Evolutionary conservation across 2,329 filamentous ascomycete species (phyloP).

Genomic region (Acephala macrosclerotiorum): DNA sequence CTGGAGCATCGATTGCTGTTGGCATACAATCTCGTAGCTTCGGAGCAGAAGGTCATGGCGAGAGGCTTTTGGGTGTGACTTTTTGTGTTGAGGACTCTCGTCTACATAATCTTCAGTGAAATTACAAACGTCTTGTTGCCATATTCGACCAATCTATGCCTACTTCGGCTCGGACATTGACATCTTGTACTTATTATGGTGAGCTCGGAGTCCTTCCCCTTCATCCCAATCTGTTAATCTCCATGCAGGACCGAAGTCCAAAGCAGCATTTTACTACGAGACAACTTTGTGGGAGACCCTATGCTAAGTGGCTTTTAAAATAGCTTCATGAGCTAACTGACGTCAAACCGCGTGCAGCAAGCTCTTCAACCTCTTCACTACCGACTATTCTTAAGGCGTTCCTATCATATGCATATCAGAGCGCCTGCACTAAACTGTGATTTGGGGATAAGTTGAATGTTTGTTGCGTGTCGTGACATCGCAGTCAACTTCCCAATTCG

Average conservation of each 20-base stretch:
- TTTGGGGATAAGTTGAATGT: not conserved
- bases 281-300: not conserved
- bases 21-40: too few relatives aligned
- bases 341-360: not conserved
- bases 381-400: not conserved
- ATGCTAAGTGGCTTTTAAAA: not conserved
- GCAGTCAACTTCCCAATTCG: not conserved
- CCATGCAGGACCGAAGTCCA: not conserved
- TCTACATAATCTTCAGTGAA: too few relatives aligned
- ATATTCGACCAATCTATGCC: not conserved
- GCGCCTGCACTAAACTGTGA: not conserved
- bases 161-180: not conserved
- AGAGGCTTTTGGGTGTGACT: too few relatives aligned
- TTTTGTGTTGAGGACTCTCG: too few relatives aligned
- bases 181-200: not conserved
- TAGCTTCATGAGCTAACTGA: not conserved
- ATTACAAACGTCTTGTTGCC: too few relatives aligned
- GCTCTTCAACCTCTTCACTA: not conserved
- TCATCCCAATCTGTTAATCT: not conserved
- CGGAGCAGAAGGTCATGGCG: too few relatives aligned
- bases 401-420: not conserved
- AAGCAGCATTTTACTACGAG: not conserved
- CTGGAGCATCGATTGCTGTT: not conserved
- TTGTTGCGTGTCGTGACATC: not conserved
- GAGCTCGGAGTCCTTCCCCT: not conserved